Evolutionary conservation across 2,329 filamentous ascomycete species (phyloP).

Genomic region (Beauveria sp.): DNA sequence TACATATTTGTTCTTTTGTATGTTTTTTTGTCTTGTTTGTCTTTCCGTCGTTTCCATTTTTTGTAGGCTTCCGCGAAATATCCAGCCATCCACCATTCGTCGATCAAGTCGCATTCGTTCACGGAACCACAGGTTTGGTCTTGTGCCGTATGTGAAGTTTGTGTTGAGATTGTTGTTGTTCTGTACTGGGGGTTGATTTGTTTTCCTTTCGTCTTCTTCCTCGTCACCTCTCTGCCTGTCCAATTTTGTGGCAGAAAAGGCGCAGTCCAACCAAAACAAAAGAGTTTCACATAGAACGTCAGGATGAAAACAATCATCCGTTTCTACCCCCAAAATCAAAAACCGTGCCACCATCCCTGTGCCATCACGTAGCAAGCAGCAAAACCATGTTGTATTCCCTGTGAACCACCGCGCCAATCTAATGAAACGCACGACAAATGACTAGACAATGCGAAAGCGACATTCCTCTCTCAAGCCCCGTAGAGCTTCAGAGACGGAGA

Average conservation of each 20-base stretch:
- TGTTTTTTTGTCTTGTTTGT: constrained; percentile 8
- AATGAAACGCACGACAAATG: constrained; percentile 44
- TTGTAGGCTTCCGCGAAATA: not conserved
- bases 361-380: constrained; percentile 10
- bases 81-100: not conserved
- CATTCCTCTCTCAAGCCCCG: not conserved
- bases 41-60: constrained; percentile 9
- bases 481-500: not conserved
- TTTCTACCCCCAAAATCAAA: constrained; percentile 1
- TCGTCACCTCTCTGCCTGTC: not conserved
- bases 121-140: not conserved
- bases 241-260: not conserved
- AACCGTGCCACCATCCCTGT: not conserved
- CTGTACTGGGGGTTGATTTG: constrained; percentile 10
- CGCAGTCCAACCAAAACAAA: not conserved
- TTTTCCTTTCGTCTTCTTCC: constrained; percentile 12
- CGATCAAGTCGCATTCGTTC: constrained; percentile 1
- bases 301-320: constrained; percentile 8
- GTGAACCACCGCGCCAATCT: constrained; percentile 47
- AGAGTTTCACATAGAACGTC: constrained; percentile 8
- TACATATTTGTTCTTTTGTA: constrained; percentile 10
- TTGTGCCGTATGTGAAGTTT: constrained; percentile 4
- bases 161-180: constrained; percentile 11
- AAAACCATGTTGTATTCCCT: constrained; percentile 40
- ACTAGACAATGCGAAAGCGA: constrained; percentile 31